Evolutionary conservation across 345 rosid species (phyloP), one percentile per base, ranked within the genome.

Genomic region (Salix koriyanagi): DNA sequence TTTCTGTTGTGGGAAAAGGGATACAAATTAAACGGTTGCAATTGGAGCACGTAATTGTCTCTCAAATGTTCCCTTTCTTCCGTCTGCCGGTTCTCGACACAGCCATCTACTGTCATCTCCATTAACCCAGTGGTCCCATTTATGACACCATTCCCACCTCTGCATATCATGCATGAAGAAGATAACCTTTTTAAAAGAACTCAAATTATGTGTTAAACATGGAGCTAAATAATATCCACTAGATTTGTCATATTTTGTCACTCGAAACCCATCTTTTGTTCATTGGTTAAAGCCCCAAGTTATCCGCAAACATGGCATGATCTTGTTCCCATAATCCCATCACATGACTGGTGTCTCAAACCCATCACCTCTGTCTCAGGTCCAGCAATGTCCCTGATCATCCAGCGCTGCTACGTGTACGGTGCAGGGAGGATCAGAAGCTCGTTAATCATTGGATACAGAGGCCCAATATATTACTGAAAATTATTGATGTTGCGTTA

Each of bases 1-100:
- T 71, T 72, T 67, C 75, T 87, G 89, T 84, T 82, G 83, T 81
- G 84, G 74, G 74, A 78, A 83, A 84, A 66, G 83, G 86, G 77
- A 73, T 80, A 84, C 89, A 87, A 68, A 79, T 83, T 81, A 83
- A 85, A 89, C 81, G 90, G 88, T 79, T 83, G 78, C 48, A 80
- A 85, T 73, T 90, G 92, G 88, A 71, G 88, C 89, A 87, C 89
- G 87, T 86, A 86, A 72, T 67, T 79, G 71, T 83, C 54, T 78
- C 65, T 79, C 65, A 15, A 36, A 65, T 80, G 86, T 83, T 75
- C 77, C 91, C 84, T 79, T 83, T 77, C 89, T 86, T 70, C 91
- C 87, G 75, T 88, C 90, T 86, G 90, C 91, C 80, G 74, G 72
- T 75, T 75, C 82, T 76, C 79, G 54, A 69, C 65, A 66, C 79